A percentile compares a stretch with the other conserved stretches of the same genome.
Evolutionary conservation across 2,329 filamentous ascomycete species (phyloP).

Genomic region (Chaetomiaceae sp.): DNA sequence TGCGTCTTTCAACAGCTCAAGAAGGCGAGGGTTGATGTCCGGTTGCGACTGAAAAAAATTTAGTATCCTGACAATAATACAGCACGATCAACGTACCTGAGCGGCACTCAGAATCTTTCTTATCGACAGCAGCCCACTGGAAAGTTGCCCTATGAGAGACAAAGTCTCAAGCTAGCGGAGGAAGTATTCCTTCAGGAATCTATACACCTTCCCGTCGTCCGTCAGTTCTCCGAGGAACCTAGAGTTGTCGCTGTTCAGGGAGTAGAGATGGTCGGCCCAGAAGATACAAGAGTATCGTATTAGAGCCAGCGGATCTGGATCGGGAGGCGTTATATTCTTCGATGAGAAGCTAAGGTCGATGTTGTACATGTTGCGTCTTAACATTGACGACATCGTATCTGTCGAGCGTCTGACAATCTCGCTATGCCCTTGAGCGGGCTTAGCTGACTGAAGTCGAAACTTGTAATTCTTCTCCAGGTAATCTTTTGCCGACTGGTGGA

Average conservation of each 20-base stretch:
- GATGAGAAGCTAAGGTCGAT: constrained; percentile 18
- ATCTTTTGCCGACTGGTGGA: constrained; percentile 33
- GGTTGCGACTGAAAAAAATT: not conserved
- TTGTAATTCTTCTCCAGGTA: constrained; percentile 24
- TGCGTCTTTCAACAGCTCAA: constrained; percentile 4
- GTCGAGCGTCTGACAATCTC: constrained; percentile 16
- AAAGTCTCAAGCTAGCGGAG: constrained; percentile 20
- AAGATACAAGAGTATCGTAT: constrained; percentile 20
- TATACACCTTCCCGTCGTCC: constrained; percentile 8
- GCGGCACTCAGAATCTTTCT: constrained; percentile 10
- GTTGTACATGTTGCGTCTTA: constrained; percentile 20
- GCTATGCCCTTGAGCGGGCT: constrained; percentile 11
- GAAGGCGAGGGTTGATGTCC: not conserved
- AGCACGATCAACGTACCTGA: constrained; percentile 14
- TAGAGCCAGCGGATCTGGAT: constrained; percentile 18
- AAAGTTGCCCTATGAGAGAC: constrained; percentile 13
- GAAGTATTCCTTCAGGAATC: constrained; percentile 13
- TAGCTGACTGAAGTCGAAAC: constrained; percentile 8
- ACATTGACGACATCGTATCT: constrained; percentile 16
- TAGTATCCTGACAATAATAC: constrained; percentile 5
- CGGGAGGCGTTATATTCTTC: constrained; percentile 11
- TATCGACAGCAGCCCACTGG: constrained; percentile 11
- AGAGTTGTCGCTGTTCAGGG: constrained; percentile 2
- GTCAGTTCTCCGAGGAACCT: constrained; percentile 1
- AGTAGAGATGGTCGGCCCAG: constrained; percentile 17